Conservation (phyloP, 1,139 yeast genomes). For the Dujonia santamariae region DNA sequence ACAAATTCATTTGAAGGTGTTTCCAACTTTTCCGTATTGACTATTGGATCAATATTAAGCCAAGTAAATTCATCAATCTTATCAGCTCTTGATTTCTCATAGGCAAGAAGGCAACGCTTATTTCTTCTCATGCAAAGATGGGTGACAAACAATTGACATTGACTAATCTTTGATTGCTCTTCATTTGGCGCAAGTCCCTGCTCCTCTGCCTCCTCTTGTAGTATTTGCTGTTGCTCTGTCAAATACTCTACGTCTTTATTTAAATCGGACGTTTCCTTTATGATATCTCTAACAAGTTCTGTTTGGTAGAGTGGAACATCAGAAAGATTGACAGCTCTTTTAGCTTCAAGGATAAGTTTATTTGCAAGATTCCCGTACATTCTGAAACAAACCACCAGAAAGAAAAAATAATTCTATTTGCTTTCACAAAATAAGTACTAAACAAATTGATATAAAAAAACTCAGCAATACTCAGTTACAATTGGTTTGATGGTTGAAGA, state of each 20-base stretch:
- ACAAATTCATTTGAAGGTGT: slow-evolving; percentile 9
- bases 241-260: slow-evolving; percentile 49
- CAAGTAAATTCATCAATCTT: slow-evolving; percentile 71
- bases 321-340: slow-evolving; percentile 66
- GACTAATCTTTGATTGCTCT: slow-evolving; percentile 45
- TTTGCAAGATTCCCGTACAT: slow-evolving; percentile 92
- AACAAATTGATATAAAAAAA: too few relatives aligned
- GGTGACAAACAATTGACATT: slow-evolving; percentile 79
- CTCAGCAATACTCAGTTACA: too few relatives aligned
- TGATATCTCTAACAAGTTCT: slow-evolving; percentile 66
- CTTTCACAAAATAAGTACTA: too few relatives aligned
- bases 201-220: slow-evolving; percentile 19
- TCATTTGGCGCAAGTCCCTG: slow-evolving; percentile 15
- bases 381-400: too few relatives aligned
- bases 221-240: slow-evolving; percentile 18
- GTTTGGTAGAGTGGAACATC: slow-evolving; percentile 71
- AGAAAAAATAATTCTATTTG: too few relatives aligned
- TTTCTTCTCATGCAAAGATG: slow-evolving; percentile 80
- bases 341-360: slow-evolving; percentile 81
- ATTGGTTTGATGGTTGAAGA: too few relatives aligned
- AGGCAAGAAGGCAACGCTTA: slow-evolving; percentile 84
- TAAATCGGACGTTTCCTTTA: slow-evolving; percentile 58
- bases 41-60: slow-evolving; percentile 47
- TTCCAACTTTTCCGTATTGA: slow-evolving; percentile 21
- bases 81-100: slow-evolving; percentile 68